Conservation (phyloP, 352 stramenopile genomes). For the Thraustochytrium striatum region DNA sequence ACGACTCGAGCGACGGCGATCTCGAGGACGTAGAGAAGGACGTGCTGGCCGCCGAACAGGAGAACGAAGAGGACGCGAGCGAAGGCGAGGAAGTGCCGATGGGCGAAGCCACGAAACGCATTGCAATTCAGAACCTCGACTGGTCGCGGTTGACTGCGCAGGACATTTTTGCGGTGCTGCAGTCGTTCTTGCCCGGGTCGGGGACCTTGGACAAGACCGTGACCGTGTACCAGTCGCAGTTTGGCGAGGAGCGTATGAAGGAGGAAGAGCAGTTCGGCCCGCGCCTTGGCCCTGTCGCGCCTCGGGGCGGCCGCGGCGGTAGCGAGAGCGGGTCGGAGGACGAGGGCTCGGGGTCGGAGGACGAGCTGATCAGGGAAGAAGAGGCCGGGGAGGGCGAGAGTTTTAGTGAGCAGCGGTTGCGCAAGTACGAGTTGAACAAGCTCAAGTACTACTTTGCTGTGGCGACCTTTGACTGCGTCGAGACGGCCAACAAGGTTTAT, state of each 20-base stretch:
- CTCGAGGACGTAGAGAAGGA: conserved; percentile 43
- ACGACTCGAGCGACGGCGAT: conserved; percentile 60
- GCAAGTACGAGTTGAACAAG: conserved; percentile 93
- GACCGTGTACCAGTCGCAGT: conserved; percentile 92
- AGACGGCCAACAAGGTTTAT: conserved; percentile 85
- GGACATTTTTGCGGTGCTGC: conserved; percentile 88
- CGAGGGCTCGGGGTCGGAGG: conserved; percentile 54
- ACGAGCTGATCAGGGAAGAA: conserved; percentile 64
- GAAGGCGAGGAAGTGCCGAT: conserved; percentile 67
- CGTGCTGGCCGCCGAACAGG: conserved; percentile 24
- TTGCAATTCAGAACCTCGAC: conserved; percentile 92
- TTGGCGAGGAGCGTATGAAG: conserved; percentile 85
- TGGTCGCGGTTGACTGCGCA: conserved; percentile 90
- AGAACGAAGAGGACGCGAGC: conserved; percentile 53
- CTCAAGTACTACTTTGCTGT: conserved; percentile 97
- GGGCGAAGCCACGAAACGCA: conserved; percentile 72
- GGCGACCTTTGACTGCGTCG: conserved; percentile 82
- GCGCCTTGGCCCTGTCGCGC: conserved; percentile 1
- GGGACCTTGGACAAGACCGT: conserved; percentile 77
- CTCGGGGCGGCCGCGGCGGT: not conserved
- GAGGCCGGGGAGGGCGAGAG: conserved; percentile 57
- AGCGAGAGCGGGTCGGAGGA: conserved; percentile 59
- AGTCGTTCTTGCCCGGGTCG: conserved; percentile 81
- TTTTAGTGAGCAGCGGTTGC: conserved; percentile 89
- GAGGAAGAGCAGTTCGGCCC: conserved; percentile 57